A percentile compares a stretch with the other conserved stretches of the same genome.
Evolutionary conservation across 257 asterid species (phyloP).

Genomic region (Solanum phureja): DNA sequence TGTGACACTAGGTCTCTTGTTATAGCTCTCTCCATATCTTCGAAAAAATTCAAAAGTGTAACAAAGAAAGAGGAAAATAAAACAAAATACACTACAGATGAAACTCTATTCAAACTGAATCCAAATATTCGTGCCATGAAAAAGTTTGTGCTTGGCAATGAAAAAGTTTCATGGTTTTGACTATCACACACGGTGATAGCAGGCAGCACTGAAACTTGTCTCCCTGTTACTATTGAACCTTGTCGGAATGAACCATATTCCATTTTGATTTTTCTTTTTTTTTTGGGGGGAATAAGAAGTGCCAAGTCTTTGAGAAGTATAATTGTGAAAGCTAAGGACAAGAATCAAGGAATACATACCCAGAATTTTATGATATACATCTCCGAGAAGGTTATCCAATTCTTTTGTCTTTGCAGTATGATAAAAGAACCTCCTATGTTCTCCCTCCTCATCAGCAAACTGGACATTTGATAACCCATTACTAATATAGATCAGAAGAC

Average conservation of each 20-base stretch:
- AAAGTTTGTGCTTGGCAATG: neutral
- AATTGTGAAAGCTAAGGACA: neutral
- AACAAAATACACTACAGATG: neutral
- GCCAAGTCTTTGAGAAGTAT: conserved; percentile 5
- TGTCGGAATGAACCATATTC: neutral
- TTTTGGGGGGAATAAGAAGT: neutral
- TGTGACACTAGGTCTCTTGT: conserved; percentile 76
- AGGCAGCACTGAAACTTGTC: neutral
- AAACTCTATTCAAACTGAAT: neutral
- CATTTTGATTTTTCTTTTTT: neutral
- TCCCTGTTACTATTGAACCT: neutral
- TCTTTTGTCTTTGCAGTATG: conserved; percentile 87
- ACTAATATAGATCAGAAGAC: conserved; percentile 12
- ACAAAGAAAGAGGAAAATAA: neutral
- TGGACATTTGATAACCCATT: conserved; percentile 23
- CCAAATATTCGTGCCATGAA: neutral
- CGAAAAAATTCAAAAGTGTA: conserved; percentile 1
- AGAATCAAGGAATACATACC: conserved; percentile 37
- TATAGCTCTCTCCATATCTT: conserved; percentile 98
- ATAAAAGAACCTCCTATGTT: conserved; percentile 70
- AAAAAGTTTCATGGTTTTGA: neutral
- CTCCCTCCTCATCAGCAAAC: conserved; percentile 86
- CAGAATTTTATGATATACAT: conserved; percentile 84
- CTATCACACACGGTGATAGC: neutral
- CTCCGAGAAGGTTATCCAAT: conserved; percentile 84